Evolutionary conservation across 148 eudicot species (phyloP).

Genomic region (Nepenthes mirabilis): DNA sequence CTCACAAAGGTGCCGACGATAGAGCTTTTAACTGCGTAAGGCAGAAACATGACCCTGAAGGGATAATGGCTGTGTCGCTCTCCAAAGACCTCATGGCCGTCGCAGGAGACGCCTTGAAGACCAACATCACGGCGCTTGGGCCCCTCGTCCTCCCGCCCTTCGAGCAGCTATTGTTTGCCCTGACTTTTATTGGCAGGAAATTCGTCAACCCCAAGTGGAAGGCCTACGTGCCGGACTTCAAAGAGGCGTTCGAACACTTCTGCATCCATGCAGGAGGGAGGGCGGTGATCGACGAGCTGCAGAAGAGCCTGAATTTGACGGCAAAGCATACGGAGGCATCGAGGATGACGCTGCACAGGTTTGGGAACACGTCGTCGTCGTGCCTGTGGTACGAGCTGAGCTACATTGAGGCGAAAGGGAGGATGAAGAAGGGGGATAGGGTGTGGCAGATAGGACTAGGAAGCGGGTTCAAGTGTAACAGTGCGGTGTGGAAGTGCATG

Average conservation of each 20-base stretch:
- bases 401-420: slow-evolving; percentile 29
- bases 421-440: slow-evolving; percentile 38
- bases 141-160: slow-evolving; percentile 37
- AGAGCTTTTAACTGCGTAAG: slow-evolving; percentile 24
- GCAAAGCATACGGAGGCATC: slow-evolving; percentile 36
- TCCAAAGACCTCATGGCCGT: slow-evolving; percentile 3
- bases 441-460: slow-evolving; percentile 49
- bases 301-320: slow-evolving; percentile 28
- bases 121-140: slow-evolving; percentile 8
- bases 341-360: slow-evolving; percentile 36
- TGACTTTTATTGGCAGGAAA: slow-evolving; percentile 20
- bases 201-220: slow-evolving; percentile 15
- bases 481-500: slow-evolving; percentile 40
- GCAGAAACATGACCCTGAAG: slow-evolving; percentile 27
- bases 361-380: too few species aligned
- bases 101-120: too few species aligned
- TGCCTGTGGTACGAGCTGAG: too few species aligned
- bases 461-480: slow-evolving; percentile 54
- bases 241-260: slow-evolving; percentile 30
- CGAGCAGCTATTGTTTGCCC: slow-evolving; percentile 26
- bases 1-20: slow-evolving; percentile 39
- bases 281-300: slow-evolving; percentile 46
- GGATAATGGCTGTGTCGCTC: slow-evolving; percentile 21
- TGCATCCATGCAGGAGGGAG: slow-evolving; percentile 50
- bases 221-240: slow-evolving; percentile 20